A percentile compares a stretch with the other conserved stretches of the same genome.
phyloP scores from a whole-genome alignment of 2,329 filamentous ascomycete genomes.

The Setomelanomma holmii region DNA sequence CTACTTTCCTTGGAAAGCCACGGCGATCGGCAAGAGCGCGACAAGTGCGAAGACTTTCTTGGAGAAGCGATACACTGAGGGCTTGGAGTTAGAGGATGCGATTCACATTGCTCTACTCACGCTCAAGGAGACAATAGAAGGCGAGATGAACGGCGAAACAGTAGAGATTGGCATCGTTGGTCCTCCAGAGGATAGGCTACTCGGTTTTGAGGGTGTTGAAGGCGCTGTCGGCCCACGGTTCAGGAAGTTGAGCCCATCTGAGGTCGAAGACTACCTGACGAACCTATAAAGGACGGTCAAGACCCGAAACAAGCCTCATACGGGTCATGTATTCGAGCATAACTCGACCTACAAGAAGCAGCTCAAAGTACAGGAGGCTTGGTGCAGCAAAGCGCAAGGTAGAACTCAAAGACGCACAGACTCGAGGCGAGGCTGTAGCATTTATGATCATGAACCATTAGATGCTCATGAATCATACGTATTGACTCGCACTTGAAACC shows the following conservation, averaged over 20 bases:
- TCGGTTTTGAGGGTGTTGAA: conserved; percentile 89
- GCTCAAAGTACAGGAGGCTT: conserved; percentile 1
- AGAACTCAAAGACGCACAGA: conserved; percentile 3
- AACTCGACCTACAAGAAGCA: background rate
- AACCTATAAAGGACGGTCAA: conserved; percentile 73
- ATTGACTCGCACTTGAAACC: background rate
- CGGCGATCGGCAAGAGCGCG: conserved; percentile 97
- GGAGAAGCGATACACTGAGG: conserved; percentile 98
- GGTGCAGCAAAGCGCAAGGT: background rate
- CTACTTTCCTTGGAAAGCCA: conserved; percentile 99
- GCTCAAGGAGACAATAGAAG: conserved; percentile 98
- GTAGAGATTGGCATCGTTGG: conserved; percentile 99
- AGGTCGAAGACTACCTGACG: conserved; percentile 99
- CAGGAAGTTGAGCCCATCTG: conserved; percentile 93
- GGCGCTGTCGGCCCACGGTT: conserved; percentile 85
- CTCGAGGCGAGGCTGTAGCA: conserved; percentile 28
- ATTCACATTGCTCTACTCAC: conserved; percentile 98
- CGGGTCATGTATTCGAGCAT: background rate
- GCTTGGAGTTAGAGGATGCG: conserved; percentile 94
- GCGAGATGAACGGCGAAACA: conserved; percentile 98
- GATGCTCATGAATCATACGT: background rate
- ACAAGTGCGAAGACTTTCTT: conserved; percentile 98
- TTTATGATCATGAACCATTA: conserved; percentile 32
- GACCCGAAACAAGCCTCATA: background rate
- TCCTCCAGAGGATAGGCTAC: conserved; percentile 87